These are phyloP conservation scores for Fonsecaea monophora DNA, from an alignment of 2,329 filamentous ascomycete genomes.

Conservation along the genomic window DNA sequence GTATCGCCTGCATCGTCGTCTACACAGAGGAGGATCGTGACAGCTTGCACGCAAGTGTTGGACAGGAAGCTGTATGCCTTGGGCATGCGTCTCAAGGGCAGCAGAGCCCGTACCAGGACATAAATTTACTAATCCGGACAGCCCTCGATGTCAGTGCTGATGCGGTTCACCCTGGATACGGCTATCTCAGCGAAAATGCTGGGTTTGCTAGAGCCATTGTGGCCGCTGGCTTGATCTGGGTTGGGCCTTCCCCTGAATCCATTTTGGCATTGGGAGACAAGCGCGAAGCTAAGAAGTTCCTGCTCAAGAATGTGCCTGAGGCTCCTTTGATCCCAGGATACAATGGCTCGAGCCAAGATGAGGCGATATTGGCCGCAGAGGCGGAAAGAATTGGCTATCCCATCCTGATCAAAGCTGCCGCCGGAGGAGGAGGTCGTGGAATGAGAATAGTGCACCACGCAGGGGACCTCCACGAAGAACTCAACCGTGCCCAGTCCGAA, in stretches of 20 bases:
- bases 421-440: slow-evolving; percentile 57
- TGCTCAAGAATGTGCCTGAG: slow-evolving; percentile 39
- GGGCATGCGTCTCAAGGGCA: slow-evolving; percentile 54
- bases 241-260: slow-evolving; percentile 43
- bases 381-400: slow-evolving; percentile 45
- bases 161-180: slow-evolving; percentile 46
- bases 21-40: slow-evolving; percentile 63
- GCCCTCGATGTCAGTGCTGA: slow-evolving; percentile 52
- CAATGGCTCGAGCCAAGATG: slow-evolving; percentile 37
- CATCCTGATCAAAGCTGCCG: slow-evolving; percentile 57
- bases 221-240: slow-evolving; percentile 43
- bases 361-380: slow-evolving; percentile 34
- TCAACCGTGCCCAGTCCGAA: slow-evolving; percentile 49
- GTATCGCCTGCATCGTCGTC: slow-evolving; percentile 61
- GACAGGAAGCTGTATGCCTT: slow-evolving; percentile 61
- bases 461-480: slow-evolving; percentile 43
- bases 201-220: slow-evolving; percentile 41
- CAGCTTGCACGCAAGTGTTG: slow-evolving; percentile 60
- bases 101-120: slow-evolving; percentile 46
- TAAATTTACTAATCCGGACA: slow-evolving; percentile 53
- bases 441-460: slow-evolving; percentile 49
- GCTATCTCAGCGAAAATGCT: slow-evolving; percentile 47
- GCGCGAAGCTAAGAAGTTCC: slow-evolving; percentile 39
- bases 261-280: slow-evolving; percentile 45
- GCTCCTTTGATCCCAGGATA: slow-evolving; percentile 44